Conservation (phyloP, 1,139 yeast species). For the Kodamaea plutei region DNA sequence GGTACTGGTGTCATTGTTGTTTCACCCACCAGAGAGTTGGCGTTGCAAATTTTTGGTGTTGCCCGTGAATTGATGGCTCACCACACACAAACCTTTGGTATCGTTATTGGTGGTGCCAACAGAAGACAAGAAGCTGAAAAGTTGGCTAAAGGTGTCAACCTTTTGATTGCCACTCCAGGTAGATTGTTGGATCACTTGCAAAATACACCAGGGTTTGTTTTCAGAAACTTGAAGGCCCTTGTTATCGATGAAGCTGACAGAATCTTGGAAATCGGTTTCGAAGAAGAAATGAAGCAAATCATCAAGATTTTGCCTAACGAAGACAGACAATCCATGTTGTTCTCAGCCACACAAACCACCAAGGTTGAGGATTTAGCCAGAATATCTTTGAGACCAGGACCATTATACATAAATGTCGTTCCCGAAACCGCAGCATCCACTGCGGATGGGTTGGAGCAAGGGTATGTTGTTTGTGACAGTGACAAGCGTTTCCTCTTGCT, state of each 20-base stretch:
- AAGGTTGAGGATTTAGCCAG: conserved; percentile 98
- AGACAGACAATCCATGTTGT: conserved; percentile 93
- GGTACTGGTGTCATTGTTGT: conserved; percentile 88
- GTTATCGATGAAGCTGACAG: conserved; percentile 97
- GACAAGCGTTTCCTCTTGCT: conserved; percentile 87
- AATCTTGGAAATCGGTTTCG: conserved; percentile 94
- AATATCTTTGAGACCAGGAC: conserved; percentile 92
- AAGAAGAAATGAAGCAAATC: conserved; percentile 97
- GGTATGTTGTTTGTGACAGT: conserved; percentile 95
- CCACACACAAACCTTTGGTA: conserved; percentile 92
- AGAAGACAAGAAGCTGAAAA: conserved; percentile 97
- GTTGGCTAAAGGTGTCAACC: conserved; percentile 85
- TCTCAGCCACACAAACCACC: conserved; percentile 97
- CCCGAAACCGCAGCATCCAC: conserved; percentile 81
- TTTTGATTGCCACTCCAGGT: conserved; percentile 96
- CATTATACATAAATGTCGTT: conserved; percentile 91
- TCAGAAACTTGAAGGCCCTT: conserved; percentile 89
- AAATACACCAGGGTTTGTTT: conserved; percentile 90
- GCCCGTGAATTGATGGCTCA: conserved; percentile 89
- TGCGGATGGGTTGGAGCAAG: conserved; percentile 96
- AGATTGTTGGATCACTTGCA: conserved; percentile 93
- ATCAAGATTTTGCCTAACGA: conserved; percentile 90
- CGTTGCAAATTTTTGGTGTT: conserved; percentile 94
- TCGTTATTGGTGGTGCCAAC: conserved; percentile 97
- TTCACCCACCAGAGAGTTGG: conserved; percentile 88